phyloP scores from a whole-genome alignment of 2,329 filamentous ascomycete species.

The Colletotrichum sansevieriae region DNA sequence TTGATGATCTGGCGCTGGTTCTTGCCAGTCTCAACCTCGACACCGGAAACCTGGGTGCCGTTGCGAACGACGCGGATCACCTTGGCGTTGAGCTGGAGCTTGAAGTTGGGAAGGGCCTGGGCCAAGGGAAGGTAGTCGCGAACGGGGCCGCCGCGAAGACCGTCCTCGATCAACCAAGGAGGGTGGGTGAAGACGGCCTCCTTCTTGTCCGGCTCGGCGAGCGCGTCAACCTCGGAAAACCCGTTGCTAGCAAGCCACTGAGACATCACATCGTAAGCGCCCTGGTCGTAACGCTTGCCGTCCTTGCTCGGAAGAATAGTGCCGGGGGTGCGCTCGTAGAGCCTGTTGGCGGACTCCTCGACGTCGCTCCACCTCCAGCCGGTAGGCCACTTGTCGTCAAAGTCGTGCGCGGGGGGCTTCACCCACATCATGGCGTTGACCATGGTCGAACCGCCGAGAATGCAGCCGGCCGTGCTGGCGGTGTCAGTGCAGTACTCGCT shows the following conservation, averaged over 20 bases:
- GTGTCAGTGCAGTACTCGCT: conserved; percentile 47
- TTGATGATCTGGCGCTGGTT: conserved; percentile 43
- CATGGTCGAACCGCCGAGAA: conserved; percentile 49
- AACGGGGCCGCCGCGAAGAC: conserved; percentile 42
- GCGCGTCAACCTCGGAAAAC: conserved; percentile 40
- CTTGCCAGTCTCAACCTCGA: conserved; percentile 46
- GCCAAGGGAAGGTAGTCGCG: conserved; percentile 56
- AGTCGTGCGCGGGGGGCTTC: conserved; percentile 42
- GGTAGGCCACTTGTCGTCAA: conserved; percentile 42
- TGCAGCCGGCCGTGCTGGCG: conserved; percentile 47
- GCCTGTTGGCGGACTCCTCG: conserved; percentile 41
- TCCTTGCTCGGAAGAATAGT: conserved; percentile 41
- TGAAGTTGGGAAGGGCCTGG: conserved; percentile 54
- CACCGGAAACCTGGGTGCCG: conserved; percentile 52
- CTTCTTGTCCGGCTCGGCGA: conserved; percentile 43
- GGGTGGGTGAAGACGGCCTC: conserved; percentile 42
- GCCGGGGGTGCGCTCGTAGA: conserved; percentile 43
- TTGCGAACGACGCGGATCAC: conserved; percentile 43
- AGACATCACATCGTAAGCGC: conserved; percentile 39
- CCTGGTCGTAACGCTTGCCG: conserved; percentile 44
- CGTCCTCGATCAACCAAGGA: conserved; percentile 42
- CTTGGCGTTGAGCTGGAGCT: conserved; percentile 43
- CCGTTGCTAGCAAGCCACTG: conserved; percentile 40
- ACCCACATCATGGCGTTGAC: conserved; percentile 48
- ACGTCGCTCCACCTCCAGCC: conserved; percentile 43